Base-by-base conservation (phyloP, 2,329 filamentous ascomycete species). In the Colletotrichum tropicale region DNA sequence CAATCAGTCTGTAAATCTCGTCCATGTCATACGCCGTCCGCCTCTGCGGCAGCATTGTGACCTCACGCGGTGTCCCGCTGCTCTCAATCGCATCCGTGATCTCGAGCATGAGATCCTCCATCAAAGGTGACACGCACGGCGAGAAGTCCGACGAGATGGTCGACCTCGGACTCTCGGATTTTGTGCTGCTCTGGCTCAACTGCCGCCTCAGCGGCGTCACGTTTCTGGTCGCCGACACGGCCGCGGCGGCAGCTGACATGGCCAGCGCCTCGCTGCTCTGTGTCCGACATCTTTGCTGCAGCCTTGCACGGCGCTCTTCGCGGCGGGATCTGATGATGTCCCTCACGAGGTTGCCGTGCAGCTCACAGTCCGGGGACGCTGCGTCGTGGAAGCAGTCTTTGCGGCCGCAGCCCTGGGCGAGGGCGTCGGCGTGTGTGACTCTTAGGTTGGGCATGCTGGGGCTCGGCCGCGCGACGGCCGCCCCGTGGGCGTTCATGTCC, bases 71-170 rank as follows among this genome's bases (percentile, higher is more conserved):
- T 21, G 32, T 24, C 30, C 65, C 70, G 30, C 65, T 76, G 65
- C 74, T 74, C 56, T 76, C 70, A 16, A 76, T 76, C 10, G 74
- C 74, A 24, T 76, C 74, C 58, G 58, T 69, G 70, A 76, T 16
- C 65, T 76, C 74, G 12, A 76, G 28, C 65, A 76, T 68, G 21
- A 76, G 70, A 21, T 74, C 74, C 56, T 76, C 74, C 70, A 76
- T 76, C 58, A 76, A 52, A 28, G 74, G 70, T 8, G 74, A 76
- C 24, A 74, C 74, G 34, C 70, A 74, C n/a, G 74, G 48, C 24
- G 70, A 65, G 43, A 76, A 69, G 18, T 76, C 70, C 3, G 70
- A 72, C 18, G 70, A 74, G 13, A 48, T 30, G 9, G 52, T 68
- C 12, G 74, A 76, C 13, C 26, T 58, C 43, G 70, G 74, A 36